phyloP scores from a whole-genome alignment of 2,329 filamentous ascomycete species.

The Trichoderma afroharzianum region DNA sequence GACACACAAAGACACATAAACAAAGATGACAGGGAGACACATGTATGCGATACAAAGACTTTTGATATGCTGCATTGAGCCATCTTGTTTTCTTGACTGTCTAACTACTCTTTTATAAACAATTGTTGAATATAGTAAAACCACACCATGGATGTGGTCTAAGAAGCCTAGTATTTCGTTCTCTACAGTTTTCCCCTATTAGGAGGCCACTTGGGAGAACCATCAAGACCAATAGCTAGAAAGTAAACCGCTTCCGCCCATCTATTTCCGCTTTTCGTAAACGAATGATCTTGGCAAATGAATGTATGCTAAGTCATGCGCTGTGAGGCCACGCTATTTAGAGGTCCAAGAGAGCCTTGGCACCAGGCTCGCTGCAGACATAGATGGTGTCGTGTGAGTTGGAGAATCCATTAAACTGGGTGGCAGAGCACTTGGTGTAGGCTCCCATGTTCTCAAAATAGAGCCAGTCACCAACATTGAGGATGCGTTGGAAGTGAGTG shows the following conservation, averaged over 20 bases:
- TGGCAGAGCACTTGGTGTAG: constrained; percentile 97
- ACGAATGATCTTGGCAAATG: not conserved
- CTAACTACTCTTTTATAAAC: not conserved
- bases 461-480: constrained; percentile 95
- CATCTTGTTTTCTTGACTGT: not conserved
- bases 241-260: constrained; percentile 7
- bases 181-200: not conserved
- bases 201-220: not conserved
- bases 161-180: not conserved
- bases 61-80: not conserved
- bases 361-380: constrained; percentile 88
- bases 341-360: constrained; percentile 61
- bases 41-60: not conserved
- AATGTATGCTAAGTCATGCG: not conserved
- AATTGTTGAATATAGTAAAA: not conserved
- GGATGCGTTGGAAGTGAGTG: constrained; percentile 68
- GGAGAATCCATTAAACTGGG: constrained; percentile 94
- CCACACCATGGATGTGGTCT: not conserved
- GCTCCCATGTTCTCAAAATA: constrained; percentile 99
- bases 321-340: not conserved
- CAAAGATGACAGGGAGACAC: not conserved
- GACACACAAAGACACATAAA: not conserved
- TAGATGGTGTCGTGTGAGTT: constrained; percentile 92
- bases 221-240: not conserved
- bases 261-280: not conserved